Evolutionary conservation across 2,329 filamentous ascomycete species (phyloP), one percentile per base, ranked within the genome.

Genomic region (Parastagonospora avenae): DNA sequence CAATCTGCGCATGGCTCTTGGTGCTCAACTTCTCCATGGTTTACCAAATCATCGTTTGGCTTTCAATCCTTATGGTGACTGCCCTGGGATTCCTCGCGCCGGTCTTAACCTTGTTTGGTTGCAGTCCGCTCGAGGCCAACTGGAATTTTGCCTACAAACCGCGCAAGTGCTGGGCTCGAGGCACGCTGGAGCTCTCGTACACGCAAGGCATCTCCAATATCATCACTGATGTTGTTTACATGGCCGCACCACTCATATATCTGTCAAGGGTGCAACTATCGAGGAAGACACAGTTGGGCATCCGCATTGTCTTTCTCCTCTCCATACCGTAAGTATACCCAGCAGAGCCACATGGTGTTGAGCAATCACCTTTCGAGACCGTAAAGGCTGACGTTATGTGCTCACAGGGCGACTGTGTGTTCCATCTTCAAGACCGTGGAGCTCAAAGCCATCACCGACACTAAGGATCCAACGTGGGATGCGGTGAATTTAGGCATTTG

Each of bases 1-100:
- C 66, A 4, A 68, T 70, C 16, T 69, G 64, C 45, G 55, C 60
- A 8, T 70, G 66, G 37, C 55, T 69, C 5, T 41, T 70, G 6
- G 58, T 51, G 1, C 50, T 70, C 2, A 63, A 61, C 8, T 64
- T 68, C 28, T 64, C 60, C 5, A 52, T 33, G 8, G 19, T 57
- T 2, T 70, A 68, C 44, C 57, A 53, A 1, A 12, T 49, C 4
- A 48, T 67, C 2, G 52, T 70, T 1, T 68, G 64, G 61, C 38
- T 51, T 5, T 63, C 59, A 1, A 64, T 69, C 10, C 10, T 59
- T 2, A 60, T 70, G 55, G 57, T 67, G 9, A 59, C 59, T 1
- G 46, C 57, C 1, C 64, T 68, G 45, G 68, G 65, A 48, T 49
- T 64, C 4, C 41, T 63, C 1, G 12, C 66, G 2, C 64, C 64